Conservation (phyloP, 2,329 filamentous ascomycete genomes). For the Aspergillus eucalypticola region DNA sequence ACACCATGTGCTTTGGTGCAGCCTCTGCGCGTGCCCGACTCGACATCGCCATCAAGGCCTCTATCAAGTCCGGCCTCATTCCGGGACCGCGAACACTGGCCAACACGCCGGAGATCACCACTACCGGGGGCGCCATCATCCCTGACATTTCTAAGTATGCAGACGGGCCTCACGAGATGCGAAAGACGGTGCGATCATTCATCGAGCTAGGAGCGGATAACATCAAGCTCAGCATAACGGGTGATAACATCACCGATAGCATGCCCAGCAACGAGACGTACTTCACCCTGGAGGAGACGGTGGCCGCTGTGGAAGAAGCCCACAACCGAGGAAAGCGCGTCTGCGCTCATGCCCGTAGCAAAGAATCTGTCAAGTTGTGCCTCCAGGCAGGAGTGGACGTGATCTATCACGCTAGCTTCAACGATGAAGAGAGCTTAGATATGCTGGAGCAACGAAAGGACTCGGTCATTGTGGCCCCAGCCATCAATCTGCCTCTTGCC, state of each 20-base stretch:
- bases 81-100: conserved; percentile 12
- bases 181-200: conserved; percentile 25
- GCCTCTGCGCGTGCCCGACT: conserved; percentile 13
- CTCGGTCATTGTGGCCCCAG: conserved; percentile 1
- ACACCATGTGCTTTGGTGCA: conserved; percentile 17
- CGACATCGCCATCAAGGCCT: conserved; percentile 10
- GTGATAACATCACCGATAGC: neutral
- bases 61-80: conserved; percentile 9
- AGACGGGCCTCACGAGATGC: conserved; percentile 43
- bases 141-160: conserved; percentile 16
- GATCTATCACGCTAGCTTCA: conserved; percentile 4
- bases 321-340: conserved; percentile 1
- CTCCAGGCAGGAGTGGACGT: neutral
- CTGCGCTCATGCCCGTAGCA: conserved; percentile 1
- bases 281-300: conserved; percentile 3
- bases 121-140: conserved; percentile 5
- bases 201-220: conserved; percentile 1
- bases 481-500: neutral
- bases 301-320: conserved; percentile 2
- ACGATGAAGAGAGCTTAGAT: neutral
- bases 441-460: neutral
- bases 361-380: neutral
- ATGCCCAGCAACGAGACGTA: conserved; percentile 4
- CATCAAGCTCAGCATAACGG: conserved; percentile 4
- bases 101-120: conserved; percentile 9